phyloP scores from a whole-genome alignment of 1,284 basidiomycete species.

The Mycena citricolor region DNA sequence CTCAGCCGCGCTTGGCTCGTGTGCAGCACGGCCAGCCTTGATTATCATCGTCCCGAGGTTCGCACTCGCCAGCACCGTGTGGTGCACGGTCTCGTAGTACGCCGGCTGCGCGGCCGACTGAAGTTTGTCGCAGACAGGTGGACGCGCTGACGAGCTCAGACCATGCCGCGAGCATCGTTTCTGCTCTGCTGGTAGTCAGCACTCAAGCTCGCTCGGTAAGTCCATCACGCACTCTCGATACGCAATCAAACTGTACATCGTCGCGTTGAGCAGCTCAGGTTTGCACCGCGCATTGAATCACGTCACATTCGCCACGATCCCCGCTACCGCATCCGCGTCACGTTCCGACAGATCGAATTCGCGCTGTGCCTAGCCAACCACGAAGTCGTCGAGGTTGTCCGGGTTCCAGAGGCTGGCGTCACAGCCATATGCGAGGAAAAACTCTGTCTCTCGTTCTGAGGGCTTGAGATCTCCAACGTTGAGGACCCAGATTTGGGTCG shows the following conservation, averaged over 20 bases:
- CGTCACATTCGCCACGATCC: constrained; percentile 59
- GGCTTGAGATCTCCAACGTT: constrained; percentile 75
- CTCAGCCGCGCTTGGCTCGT: constrained; percentile 65
- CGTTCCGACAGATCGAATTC: constrained; percentile 52
- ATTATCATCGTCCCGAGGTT: constrained; percentile 60
- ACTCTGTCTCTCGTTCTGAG: constrained; percentile 69
- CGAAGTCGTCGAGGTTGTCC: constrained; percentile 53
- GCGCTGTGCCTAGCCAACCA: constrained; percentile 58
- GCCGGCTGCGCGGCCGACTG: constrained; percentile 47
- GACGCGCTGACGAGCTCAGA: constrained; percentile 48
- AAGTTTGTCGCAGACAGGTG: constrained; percentile 56
- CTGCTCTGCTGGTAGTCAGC: constrained; percentile 53
- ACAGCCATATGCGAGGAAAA: constrained; percentile 66
- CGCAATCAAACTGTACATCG: constrained; percentile 61
- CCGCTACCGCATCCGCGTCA: constrained; percentile 41
- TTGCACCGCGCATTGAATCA: constrained; percentile 63
- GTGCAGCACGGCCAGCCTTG: constrained; percentile 54
- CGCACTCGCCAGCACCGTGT: constrained; percentile 57
- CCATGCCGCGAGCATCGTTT: constrained; percentile 53
- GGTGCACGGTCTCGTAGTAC: constrained; percentile 69
- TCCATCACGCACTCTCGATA: constrained; percentile 60
- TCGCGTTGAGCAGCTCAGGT: constrained; percentile 64
- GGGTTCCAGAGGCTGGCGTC: constrained; percentile 53
- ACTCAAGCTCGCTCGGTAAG: no score
- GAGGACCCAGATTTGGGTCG: constrained; percentile 57